Conservation (phyloP, 1,284 basidiomycete species). For the Sporisorium iseilematis-ciliati region DNA sequence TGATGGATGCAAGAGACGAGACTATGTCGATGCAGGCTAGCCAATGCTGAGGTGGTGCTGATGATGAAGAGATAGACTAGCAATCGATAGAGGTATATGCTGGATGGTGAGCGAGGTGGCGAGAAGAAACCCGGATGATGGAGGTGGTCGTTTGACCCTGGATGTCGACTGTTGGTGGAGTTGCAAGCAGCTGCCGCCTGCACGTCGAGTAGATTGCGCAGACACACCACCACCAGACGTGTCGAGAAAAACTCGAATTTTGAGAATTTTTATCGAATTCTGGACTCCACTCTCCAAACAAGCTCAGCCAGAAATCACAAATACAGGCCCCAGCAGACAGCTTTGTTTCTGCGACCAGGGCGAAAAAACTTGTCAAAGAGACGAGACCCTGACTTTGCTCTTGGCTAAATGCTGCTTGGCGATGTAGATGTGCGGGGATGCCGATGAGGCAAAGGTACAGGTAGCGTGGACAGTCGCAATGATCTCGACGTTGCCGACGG, state of each 20-base stretch:
- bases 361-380: too few species aligned
- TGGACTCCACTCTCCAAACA: conserved; percentile 24
- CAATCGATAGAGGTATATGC: not conserved
- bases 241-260: conserved; percentile 17
- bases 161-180: conserved; percentile 10
- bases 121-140: conserved; percentile 5
- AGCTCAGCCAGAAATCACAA: too few species aligned
- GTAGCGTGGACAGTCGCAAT: not conserved
- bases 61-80: not conserved
- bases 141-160: conserved; percentile 26
- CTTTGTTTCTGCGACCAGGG: not conserved
- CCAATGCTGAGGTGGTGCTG: not conserved
- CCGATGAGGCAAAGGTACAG: not conserved
- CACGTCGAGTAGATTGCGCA: conserved; percentile 35
- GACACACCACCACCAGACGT: conserved; percentile 6
- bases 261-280: conserved; percentile 51
- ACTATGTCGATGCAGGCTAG: not conserved
- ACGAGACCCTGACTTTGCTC: too few species aligned
- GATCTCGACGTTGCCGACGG: too few species aligned
- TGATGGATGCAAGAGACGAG: conserved; percentile 1
- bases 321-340: too few species aligned
- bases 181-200: conserved; percentile 17
- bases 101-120: not conserved
- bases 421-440: conserved; percentile 1
- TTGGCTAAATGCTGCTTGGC: not conserved